Evolutionary conservation across 2,329 filamentous ascomycete genomes (phyloP), one percentile per base, ranked within the genome.

Genomic region (Zasmidium angulare): DNA sequence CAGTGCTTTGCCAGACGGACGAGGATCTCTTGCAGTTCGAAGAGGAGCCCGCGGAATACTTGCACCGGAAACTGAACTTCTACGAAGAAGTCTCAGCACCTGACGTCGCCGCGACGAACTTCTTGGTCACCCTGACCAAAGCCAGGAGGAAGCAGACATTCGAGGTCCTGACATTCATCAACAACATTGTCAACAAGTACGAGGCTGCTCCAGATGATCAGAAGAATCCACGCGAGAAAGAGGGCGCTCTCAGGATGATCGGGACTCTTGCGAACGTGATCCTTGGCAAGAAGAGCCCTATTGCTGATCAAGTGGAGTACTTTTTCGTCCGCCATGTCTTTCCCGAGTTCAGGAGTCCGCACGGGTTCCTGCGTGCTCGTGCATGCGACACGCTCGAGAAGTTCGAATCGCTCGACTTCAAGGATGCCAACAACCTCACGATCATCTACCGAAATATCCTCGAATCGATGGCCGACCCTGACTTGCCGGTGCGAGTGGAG

Each of bases 291-390:
- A 98, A 98, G 84, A 97, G 93, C 72, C 95, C 95, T 1, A 97
- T 99, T 66, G 95, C 93, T 36, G 90, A 96, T 72, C 92, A 98
- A 76, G 93, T 98, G 58, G 95, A 99, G 76, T 97, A 96, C 76
- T 99, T 99, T 82, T 89, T 99, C 67, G 93, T 98, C 55, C 90
- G 93, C 71, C 96, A 98, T 72, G 95, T 99, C 58, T 98, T 99
- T 81, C 95, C 95, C 50, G 95, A 99, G 72, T 99, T 99, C 81
- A 88, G 91, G 68, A 98, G 91, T 77, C 83, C 86, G 14, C 90
- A 96, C 72, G 95, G 93, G 36, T 98, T 93, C 79, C 86, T 99
- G 51, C 89, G 95, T 58, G 95, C 95, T 31, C 89, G 95, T 65
- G 95, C 95, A 66, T 99, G 95, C 77, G 93, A 99, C 74, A 97